Percentiles rank a stretch among this genome's conserved stretches.
Conservation (phyloP, 2,329 filamentous ascomycete genomes). For the Xylariaceae sp. region DNA sequence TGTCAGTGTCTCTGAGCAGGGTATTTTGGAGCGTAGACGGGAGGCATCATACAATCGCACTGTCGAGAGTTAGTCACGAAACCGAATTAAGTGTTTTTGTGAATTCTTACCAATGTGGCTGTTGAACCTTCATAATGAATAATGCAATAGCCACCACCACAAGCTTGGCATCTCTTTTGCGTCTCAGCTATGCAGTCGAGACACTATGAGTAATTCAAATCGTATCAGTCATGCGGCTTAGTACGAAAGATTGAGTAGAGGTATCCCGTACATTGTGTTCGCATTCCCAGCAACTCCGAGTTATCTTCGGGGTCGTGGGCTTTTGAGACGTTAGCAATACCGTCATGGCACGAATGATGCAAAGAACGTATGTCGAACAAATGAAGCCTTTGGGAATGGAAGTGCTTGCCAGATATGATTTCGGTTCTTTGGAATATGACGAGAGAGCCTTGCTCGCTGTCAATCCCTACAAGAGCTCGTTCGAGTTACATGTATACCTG, state of each 20-base stretch:
- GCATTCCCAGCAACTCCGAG: slow-evolving; percentile 76
- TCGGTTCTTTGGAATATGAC: slow-evolving; percentile 8
- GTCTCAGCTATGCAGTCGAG: slow-evolving; percentile 67
- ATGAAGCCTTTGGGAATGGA: not conserved
- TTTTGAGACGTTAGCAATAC: slow-evolving; percentile 7
- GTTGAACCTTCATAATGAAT: slow-evolving; percentile 80
- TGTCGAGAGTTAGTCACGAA: slow-evolving; percentile 15
- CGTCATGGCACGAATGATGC: not conserved
- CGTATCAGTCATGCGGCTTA: slow-evolving; percentile 6
- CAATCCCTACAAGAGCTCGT: slow-evolving; percentile 18
- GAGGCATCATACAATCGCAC: slow-evolving; percentile 43
- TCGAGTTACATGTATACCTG: not conserved
- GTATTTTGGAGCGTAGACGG: slow-evolving; percentile 3
- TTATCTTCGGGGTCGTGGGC: slow-evolving; percentile 54
- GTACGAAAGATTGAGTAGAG: not conserved
- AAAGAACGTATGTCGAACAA: too few relatives aligned
- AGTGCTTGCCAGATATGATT: not conserved
- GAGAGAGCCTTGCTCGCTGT: slow-evolving; percentile 16
- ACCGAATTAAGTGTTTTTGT: too few relatives aligned
- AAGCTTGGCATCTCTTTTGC: slow-evolving; percentile 68
- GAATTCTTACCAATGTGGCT: slow-evolving; percentile 50
- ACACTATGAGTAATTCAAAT: slow-evolving; percentile 51
- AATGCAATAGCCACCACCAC: slow-evolving; percentile 76
- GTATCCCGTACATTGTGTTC: slow-evolving; percentile 63
- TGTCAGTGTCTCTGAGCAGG: slow-evolving; percentile 11